These are phyloP conservation scores for Leccinum barrowsii DNA, from an alignment of 768 basidiomycete species.

Conservation along the genomic window DNA sequence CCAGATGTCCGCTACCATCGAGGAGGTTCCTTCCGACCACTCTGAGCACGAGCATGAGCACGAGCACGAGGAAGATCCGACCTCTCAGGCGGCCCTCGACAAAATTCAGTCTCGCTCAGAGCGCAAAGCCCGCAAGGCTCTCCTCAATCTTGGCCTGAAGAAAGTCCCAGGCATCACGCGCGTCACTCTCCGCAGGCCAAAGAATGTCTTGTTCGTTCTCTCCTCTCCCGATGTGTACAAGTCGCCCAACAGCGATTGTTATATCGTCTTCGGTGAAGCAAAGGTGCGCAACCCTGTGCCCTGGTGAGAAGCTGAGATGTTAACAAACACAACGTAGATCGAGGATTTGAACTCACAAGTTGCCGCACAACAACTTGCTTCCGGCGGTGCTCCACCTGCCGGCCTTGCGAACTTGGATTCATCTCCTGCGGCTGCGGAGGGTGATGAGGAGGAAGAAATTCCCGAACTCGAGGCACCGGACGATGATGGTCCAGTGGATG, in stretches of 20 bases:
- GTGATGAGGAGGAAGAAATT: slow-evolving; percentile 72
- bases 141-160: slow-evolving; percentile 88
- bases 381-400: slow-evolving; percentile 41
- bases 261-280: slow-evolving; percentile 98
- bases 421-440: slow-evolving; percentile 45
- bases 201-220: slow-evolving; percentile 94
- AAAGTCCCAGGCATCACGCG: slow-evolving; percentile 90
- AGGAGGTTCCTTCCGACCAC: slow-evolving; percentile 81
- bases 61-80: slow-evolving; percentile 77
- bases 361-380: slow-evolving; percentile 75
- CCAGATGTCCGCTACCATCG: slow-evolving; percentile 73
- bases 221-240: slow-evolving; percentile 96
- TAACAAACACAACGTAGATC: slow-evolving; percentile 43
- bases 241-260: slow-evolving; percentile 94
- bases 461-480: slow-evolving; percentile 82
- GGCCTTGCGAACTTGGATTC: slow-evolving; percentile 47
- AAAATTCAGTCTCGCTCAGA: slow-evolving; percentile 94
- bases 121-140: slow-evolving; percentile 92
- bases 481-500: slow-evolving; percentile 79
- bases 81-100: slow-evolving; percentile 78
- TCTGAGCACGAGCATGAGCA: slow-evolving; percentile 73
- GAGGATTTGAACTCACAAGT: slow-evolving; percentile 86
- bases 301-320: background rate
- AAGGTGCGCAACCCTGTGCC: slow-evolving; percentile 50
- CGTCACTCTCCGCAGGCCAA: slow-evolving; percentile 91